Percentiles rank a stretch among this genome's conserved stretches.
These are phyloP conservation scores for Trichoderma simmonsii DNA, from an alignment of 2,329 filamentous ascomycete genomes.

Conservation along the genomic window DNA sequence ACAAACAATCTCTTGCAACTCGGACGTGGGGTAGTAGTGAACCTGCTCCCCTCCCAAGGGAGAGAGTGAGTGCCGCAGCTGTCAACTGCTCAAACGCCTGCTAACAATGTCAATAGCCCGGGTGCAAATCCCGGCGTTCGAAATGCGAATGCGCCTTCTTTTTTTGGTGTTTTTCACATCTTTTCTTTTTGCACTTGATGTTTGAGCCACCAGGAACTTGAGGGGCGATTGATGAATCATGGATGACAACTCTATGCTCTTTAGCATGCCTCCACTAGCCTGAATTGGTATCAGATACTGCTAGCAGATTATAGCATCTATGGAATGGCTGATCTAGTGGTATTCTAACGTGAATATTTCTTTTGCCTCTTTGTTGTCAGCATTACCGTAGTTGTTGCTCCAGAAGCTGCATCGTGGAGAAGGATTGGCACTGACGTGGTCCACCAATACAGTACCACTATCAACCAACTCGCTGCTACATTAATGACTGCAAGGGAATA, in stretches of 20 bases:
- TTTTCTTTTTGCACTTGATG: background rate
- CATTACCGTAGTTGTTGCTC: background rate
- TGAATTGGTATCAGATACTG: background rate
- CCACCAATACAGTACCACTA: background rate
- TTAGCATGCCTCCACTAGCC: background rate
- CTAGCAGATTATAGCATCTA: background rate
- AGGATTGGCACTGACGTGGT: background rate
- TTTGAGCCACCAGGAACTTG: background rate
- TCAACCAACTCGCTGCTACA: background rate
- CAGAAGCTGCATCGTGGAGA: background rate
- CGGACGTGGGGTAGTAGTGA: constrained; percentile 28
- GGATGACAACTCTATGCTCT: background rate
- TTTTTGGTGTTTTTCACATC: constrained; percentile 20
- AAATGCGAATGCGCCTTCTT: constrained; percentile 15
- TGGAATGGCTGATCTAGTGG: background rate
- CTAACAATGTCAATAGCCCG: constrained; percentile 20
- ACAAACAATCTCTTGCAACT: constrained; percentile 14
- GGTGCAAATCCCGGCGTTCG: constrained; percentile 29
- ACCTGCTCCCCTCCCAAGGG: constrained; percentile 28
- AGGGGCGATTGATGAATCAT: background rate
- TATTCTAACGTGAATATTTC: background rate
- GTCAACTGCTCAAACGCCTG: background rate
- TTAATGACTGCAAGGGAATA: background rate
- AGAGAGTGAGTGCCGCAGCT: constrained; percentile 26
- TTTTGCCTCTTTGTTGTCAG: background rate